A percentile compares a stretch with the other conserved stretches of the same genome.
phyloP scores from a whole-genome alignment of 768 basidiomycete genomes.

The Kwoniella sp. region DNA sequence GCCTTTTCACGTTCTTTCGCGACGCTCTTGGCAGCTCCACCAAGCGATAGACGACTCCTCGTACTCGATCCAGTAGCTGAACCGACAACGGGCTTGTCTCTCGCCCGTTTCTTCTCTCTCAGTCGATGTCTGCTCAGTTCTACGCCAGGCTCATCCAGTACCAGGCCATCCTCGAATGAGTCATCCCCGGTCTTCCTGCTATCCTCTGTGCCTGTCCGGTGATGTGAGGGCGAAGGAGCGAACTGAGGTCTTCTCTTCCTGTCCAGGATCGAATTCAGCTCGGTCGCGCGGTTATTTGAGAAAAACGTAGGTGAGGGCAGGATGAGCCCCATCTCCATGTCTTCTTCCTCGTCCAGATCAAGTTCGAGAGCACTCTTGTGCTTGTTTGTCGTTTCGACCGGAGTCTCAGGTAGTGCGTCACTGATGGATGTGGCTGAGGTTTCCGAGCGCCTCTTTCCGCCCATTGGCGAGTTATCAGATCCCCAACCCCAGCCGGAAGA shows the following conservation, averaged over 20 bases:
- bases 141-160: slow-evolving; percentile 43
- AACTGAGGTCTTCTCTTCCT: slow-evolving; percentile 48
- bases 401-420: slow-evolving; percentile 23
- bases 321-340: slow-evolving; percentile 49
- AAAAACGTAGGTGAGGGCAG: slow-evolving; percentile 48
- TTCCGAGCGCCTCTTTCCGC: slow-evolving; percentile 32
- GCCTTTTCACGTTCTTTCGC: slow-evolving; percentile 24
- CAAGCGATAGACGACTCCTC: neutral
- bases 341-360: slow-evolving; percentile 41
- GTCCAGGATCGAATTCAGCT: slow-evolving; percentile 51
- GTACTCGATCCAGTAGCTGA: neutral
- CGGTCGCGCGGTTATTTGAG: slow-evolving; percentile 36
- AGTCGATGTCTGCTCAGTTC: slow-evolving; percentile 45
- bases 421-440: slow-evolving; percentile 42
- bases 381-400: neutral
- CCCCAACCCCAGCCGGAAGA: slow-evolving; percentile 27
- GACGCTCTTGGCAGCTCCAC: slow-evolving; percentile 6
- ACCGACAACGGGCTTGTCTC: slow-evolving; percentile 13
- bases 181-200: slow-evolving; percentile 38
- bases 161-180: slow-evolving; percentile 52
- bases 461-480: slow-evolving; percentile 27
- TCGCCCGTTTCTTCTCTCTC: slow-evolving; percentile 22
- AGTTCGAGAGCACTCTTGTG: slow-evolving; percentile 3
- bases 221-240: slow-evolving; percentile 14
- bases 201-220: slow-evolving; percentile 3